A percentile compares a stretch with the other conserved stretches of the same genome.
phyloP scores from a whole-genome alignment of 208 protist genomes.

The Acanthamoeba culbertsoni region DNA sequence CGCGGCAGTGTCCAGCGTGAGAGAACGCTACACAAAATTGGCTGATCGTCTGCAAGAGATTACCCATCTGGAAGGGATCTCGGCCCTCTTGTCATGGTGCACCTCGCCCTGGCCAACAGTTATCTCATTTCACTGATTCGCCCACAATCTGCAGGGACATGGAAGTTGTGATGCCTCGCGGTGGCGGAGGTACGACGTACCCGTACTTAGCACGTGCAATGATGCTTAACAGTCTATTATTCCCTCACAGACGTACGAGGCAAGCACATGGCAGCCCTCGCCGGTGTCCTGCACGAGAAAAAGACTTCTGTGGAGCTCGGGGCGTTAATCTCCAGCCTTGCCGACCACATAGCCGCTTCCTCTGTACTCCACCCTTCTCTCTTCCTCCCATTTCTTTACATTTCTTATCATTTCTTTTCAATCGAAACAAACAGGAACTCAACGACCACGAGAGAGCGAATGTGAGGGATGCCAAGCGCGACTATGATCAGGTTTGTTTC shows the following conservation, averaged over 20 bases:
- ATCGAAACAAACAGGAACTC: neutral
- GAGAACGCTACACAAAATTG: neutral
- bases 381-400: neutral
- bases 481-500: no score
- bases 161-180: neutral
- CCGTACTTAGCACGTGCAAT: neutral
- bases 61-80: constrained; percentile 4
- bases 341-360: neutral
- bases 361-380: neutral
- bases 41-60: neutral
- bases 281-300: neutral
- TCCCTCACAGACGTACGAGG: neutral
- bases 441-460: neutral
- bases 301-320: neutral
- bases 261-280: constrained; percentile 1
- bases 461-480: neutral
- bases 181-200: neutral
- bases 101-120: neutral
- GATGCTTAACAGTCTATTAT: neutral
- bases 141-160: neutral
- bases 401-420: neutral
- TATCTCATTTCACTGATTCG: neutral
- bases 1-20: no score
- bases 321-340: neutral
- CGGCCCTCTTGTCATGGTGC: neutral